Conservation (phyloP, 257 asterid species). For the Penstemon davidsonii region DNA sequence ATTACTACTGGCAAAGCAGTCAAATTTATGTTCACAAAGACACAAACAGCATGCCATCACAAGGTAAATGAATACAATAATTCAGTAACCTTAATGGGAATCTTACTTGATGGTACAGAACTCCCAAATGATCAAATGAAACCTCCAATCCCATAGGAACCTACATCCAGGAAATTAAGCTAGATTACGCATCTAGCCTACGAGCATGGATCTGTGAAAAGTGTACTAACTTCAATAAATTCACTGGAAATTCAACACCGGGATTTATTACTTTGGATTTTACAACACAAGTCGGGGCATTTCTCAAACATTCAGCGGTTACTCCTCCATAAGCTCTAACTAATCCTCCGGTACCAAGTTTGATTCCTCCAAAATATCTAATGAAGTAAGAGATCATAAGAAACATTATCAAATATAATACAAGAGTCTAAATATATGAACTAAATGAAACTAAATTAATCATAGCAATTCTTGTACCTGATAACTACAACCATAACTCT, state of each 20-base stretch:
- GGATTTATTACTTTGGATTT: constrained; percentile 68
- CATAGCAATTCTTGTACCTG: constrained; percentile 43
- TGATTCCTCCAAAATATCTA: constrained; percentile 93
- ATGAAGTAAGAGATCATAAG: constrained; percentile 1
- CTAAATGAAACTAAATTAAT: background rate
- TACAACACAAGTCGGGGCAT: constrained; percentile 70
- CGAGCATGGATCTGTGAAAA: background rate
- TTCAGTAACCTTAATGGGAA: background rate
- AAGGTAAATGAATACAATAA: background rate
- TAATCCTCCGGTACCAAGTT: constrained; percentile 97
- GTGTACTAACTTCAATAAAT: background rate
- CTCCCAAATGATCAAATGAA: constrained; percentile 76
- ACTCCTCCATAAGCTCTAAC: constrained; percentile 98
- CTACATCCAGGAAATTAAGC: constrained; percentile 40
- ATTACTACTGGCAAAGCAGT: background rate
- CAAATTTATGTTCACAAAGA: background rate
- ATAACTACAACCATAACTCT: constrained; percentile 89
- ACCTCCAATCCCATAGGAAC: constrained; percentile 87
- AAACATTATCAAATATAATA: background rate
- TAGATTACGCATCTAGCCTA: constrained; percentile 9
- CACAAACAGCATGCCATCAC: background rate
- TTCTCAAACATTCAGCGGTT: constrained; percentile 81
- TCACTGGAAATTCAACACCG: background rate
- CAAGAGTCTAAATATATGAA: background rate
- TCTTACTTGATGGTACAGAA: constrained; percentile 83